These are phyloP conservation scores for Suhomyces panamericanus DNA, from an alignment of 1,139 yeast genomes.

Conservation along the genomic window DNA sequence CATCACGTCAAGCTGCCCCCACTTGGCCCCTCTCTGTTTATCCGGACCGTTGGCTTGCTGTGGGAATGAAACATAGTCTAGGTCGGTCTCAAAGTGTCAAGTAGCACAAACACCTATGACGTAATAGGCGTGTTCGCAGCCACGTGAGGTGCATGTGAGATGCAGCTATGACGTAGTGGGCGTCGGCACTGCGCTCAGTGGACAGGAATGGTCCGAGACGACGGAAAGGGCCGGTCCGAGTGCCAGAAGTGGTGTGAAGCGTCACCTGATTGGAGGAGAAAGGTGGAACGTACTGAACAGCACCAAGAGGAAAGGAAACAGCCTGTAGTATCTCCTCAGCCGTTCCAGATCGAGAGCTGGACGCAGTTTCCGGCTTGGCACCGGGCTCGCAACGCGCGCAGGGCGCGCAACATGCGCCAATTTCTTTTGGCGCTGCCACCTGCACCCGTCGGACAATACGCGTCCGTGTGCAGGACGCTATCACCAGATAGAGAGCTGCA, in stretches of 20 bases:
- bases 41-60: not conserved
- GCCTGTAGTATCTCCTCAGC: too few relatives aligned
- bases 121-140: constrained; percentile 4
- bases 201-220: not conserved
- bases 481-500: constrained; percentile 10
- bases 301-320: too few relatives aligned
- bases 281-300: too few relatives aligned
- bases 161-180: constrained; percentile 11
- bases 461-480: constrained; percentile 8
- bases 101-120: constrained; percentile 10
- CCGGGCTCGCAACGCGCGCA: not conserved
- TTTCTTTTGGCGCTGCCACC: constrained; percentile 5
- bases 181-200: not conserved
- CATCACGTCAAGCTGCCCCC: not conserved
- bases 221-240: not conserved
- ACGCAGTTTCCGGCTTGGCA: not conserved
- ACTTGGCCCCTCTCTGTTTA: constrained; percentile 2
- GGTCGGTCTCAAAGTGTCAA: not conserved
- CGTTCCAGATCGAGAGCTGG: too few relatives aligned
- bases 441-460: constrained; percentile 5
- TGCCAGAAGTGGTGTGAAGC: not conserved
- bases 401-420: not conserved
- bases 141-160: constrained; percentile 10
- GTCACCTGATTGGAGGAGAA: not conserved
- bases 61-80: not conserved